Percentiles rank a stretch among this genome's conserved stretches.
Evolutionary conservation across 495 filamentous ascomycete genomes (phyloP).

Genomic region (Aspergillus mulundensis): DNA sequence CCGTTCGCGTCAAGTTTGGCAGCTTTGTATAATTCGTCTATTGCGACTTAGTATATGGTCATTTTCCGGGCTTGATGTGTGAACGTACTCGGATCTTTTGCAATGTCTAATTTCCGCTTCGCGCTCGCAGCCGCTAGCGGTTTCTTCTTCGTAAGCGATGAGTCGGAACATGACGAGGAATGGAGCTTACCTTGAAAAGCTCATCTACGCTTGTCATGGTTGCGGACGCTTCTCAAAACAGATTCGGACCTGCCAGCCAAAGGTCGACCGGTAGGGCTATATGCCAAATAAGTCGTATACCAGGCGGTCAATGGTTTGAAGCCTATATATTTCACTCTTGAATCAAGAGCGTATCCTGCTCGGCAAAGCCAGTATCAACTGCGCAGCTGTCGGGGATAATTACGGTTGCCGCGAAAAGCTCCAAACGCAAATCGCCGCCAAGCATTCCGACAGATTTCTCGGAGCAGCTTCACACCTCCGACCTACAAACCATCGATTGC

Average conservation of each 20-base stretch:
- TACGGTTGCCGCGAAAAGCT: slow-evolving; percentile 36
- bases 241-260: background rate
- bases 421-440: slow-evolving; percentile 36
- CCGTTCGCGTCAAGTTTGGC: slow-evolving; percentile 62
- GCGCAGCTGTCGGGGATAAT: slow-evolving; percentile 28
- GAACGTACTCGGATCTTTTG: slow-evolving; percentile 64
- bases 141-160: slow-evolving; percentile 36
- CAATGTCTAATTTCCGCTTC: slow-evolving; percentile 76
- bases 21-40: slow-evolving; percentile 83
- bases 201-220: slow-evolving; percentile 76
- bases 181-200: slow-evolving; percentile 67
- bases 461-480: slow-evolving; percentile 15
- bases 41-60: slow-evolving; percentile 21
- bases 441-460: slow-evolving; percentile 45
- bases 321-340: background rate
- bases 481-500: background rate
- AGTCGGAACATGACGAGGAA: background rate
- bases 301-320: background rate
- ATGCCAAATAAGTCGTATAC: background rate
- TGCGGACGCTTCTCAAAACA: slow-evolving; percentile 15
- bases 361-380: slow-evolving; percentile 12
- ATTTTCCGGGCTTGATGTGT: background rate
- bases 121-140: slow-evolving; percentile 38
- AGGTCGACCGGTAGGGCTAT: background rate
- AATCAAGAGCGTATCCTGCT: background rate